Evolutionary conservation across 768 basidiomycete genomes (phyloP).

Genomic region (Pilatotrama ljubarskyi): DNA sequence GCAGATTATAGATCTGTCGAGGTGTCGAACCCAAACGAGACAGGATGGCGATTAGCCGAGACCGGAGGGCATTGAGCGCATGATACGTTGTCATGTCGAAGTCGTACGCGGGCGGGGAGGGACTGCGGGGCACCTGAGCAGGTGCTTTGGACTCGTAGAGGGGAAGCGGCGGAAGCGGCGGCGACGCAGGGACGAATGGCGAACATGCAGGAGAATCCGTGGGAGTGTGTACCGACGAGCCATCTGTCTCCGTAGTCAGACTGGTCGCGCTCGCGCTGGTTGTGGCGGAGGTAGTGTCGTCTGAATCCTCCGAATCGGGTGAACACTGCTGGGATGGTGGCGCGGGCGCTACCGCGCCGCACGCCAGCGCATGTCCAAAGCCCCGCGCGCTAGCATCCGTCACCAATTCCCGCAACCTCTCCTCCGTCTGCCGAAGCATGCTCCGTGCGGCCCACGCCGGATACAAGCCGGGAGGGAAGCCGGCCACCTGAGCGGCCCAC

Average conservation of each 20-base stretch:
- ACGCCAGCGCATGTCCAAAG: background rate
- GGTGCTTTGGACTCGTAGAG: background rate
- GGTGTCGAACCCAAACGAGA: slow-evolving; percentile 38
- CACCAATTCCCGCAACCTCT: slow-evolving; percentile 27
- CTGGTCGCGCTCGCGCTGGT: slow-evolving; percentile 17
- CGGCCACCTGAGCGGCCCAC: slow-evolving; percentile 13
- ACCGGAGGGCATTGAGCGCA: slow-evolving; percentile 28
- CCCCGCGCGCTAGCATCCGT: slow-evolving; percentile 13
- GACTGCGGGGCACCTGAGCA: slow-evolving; percentile 16
- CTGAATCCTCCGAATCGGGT: slow-evolving; percentile 11
- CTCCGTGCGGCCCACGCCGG: slow-evolving; percentile 56
- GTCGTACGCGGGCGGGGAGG: slow-evolving; percentile 20
- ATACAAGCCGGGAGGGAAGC: slow-evolving; percentile 40
- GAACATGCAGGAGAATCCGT: slow-evolving; percentile 19
- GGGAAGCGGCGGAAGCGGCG: background rate
- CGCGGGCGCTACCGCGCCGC: background rate
- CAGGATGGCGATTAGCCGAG: slow-evolving; percentile 36
- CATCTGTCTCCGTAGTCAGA: slow-evolving; percentile 29
- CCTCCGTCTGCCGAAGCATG: slow-evolving; percentile 50
- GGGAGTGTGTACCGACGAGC: slow-evolving; percentile 31
- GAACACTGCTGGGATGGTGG: background rate
- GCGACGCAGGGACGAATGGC: slow-evolving; percentile 11
- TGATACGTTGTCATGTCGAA: slow-evolving; percentile 32
- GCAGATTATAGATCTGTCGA: slow-evolving; percentile 38
- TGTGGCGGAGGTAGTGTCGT: slow-evolving; percentile 11